phyloP scores from a whole-genome alignment of 208 protist genomes.

The Crithidia brevicula region DNA sequence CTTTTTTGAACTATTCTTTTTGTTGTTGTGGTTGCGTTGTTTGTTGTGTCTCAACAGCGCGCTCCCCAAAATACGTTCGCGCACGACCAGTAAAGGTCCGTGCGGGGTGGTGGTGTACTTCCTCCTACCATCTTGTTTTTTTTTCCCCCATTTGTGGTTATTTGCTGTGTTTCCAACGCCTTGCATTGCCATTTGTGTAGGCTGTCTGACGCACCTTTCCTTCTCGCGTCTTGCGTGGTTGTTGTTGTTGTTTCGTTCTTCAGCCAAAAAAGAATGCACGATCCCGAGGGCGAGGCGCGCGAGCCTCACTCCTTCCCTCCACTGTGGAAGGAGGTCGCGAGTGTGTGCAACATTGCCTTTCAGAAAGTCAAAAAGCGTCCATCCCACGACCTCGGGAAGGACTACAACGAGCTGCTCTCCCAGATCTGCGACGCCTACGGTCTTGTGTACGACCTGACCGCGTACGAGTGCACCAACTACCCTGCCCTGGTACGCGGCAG shows the following conservation, averaged over 20 bases:
- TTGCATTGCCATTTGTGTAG: background rate
- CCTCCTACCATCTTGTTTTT: no score
- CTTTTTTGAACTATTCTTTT: background rate
- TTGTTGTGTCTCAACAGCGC: slow-evolving; percentile 11
- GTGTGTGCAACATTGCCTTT: slow-evolving; percentile 36
- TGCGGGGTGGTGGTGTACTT: no score
- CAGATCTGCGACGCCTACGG: slow-evolving; percentile 50
- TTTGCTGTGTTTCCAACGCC: no score
- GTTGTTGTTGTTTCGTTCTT: background rate
- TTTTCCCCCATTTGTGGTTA: no score
- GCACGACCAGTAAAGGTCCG: no score
- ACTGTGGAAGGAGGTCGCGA: slow-evolving; percentile 42
- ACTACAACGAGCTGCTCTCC: slow-evolving; percentile 50
- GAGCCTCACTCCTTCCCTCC: slow-evolving; percentile 31
- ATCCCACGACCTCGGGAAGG: slow-evolving; percentile 30
- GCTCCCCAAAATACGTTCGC: background rate
- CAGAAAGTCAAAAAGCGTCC: slow-evolving; percentile 37
- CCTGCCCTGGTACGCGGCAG: slow-evolving; percentile 67
- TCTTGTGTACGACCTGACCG: slow-evolving; percentile 59
- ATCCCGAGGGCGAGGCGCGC: background rate
- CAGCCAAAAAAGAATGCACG: slow-evolving; percentile 11
- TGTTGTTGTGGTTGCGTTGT: background rate
- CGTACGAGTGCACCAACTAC: slow-evolving; percentile 66
- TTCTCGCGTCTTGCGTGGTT: no score
- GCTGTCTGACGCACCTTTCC: background rate